Evolutionary conservation across 805 yeast species (phyloP), one percentile per base, ranked within the genome.

Genomic region (Lipomyces chichibuensis): DNA sequence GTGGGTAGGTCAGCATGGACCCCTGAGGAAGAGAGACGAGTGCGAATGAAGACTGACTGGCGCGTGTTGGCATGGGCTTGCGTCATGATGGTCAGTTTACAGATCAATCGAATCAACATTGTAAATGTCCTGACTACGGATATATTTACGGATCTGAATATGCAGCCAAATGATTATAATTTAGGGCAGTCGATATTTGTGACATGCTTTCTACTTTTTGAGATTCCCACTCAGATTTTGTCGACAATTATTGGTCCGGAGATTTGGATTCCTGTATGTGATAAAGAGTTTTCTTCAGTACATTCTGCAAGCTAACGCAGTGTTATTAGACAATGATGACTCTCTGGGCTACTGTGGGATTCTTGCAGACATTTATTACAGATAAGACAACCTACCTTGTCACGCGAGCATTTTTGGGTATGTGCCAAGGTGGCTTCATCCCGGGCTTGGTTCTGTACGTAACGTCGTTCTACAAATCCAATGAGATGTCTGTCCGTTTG

Each of bases 381-480:
- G 76, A 76, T 56, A 81, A 76, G 65, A 74, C 78, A 0, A 82
- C 84, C 0, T 86, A 84, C 69, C 78, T 78, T 57, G 80, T 78
- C 9, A 79, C 85, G 9, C 79, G 90, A 66, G 84, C 83, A 0
- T 77, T 86, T 4, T 74, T 86, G 54, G 91, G 89, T 1, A 74
- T 82, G 11, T 77, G 84, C n/a, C 87, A 88, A 74, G 91, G 91
- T 65, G 91, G 91, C 0, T 87, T 87, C 66, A 87, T 89, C 62
- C 87, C 89, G 43, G 91, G 88, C 70, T 77, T 84, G 37, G 83
- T 85, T 62, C 77, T 87, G 57, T 88, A 89, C 87, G 79, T 88
- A 75, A 83, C 88, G 0, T 87, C 87, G 76, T 88, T 87, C 77
- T 88, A 84, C 77, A 88, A 86, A 2, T 75, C 84, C 37, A 75